Evolutionary conservation across 306 rosid species (phyloP), one percentile per base, ranked within the genome.

Genomic region (Citrullus colocynthis): DNA sequence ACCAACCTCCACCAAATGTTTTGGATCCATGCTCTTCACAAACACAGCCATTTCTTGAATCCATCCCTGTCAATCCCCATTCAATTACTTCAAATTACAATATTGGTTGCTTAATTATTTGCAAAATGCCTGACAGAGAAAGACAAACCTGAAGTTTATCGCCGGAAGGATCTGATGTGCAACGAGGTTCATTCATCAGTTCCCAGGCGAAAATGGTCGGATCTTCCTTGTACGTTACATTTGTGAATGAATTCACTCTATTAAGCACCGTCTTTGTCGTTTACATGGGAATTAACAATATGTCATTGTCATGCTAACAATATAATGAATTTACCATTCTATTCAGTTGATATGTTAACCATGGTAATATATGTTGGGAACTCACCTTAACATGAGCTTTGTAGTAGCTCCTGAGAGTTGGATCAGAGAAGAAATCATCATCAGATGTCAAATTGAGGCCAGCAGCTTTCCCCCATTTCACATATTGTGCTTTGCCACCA

Each of bases 161-260:
- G 21, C 98, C 97, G 0, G 97, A 60, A 61, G 97, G 81, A 81
- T 95, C 99, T 14, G 96, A 88, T 75, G 81, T 84, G 89, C 99
- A 95, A 58, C 97, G 88, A 81, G 99, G 97, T 76, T 92, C 99
- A 28, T 95, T 95, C 93, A 92, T 92, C 63, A 95, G 87, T 74
- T 95, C 99, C 99, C 99, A 95, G 78, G 97, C 93, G 39, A 95
- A 90, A 81, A 95, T 88, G 21, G 99, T 90, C 48, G 97, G 96
- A 77, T 95, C 99, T 32, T 92, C 90, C 86, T 95, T 95, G 86
- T 95, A 95, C n/a, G 96, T 89, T 78, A 89, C 83, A 62, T 90
- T 92, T 58, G 93, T 92, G 80, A 87, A 32, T 41, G 96, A 87
- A 69, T 95, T 95, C 41, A 88, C 91, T 82, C 99, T 90, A 67